Evolutionary conservation across 2,329 filamentous ascomycete genomes (phyloP), one percentile per base, ranked within the genome.

Genomic region (Phialocephala sp.): DNA sequence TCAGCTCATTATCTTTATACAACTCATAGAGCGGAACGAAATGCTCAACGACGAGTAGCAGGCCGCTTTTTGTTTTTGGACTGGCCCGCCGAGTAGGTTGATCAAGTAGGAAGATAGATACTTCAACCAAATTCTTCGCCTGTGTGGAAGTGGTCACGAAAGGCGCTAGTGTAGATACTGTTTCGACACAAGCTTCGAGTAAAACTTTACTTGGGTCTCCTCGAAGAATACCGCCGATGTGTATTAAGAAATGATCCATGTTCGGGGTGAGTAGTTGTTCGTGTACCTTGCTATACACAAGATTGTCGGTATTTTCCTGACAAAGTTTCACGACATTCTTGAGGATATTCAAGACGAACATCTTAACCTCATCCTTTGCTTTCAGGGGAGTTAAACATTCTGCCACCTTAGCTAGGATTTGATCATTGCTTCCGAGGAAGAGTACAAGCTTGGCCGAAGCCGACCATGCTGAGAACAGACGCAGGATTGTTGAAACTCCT

Each of bases 11-110:
- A 58, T 91, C 83, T 66, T 84, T 82, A 57, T 84, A 79, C 11
- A 85, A 79, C 64, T 87, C 80, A 67, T 87, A 87, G 1, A 91
- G 80, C 9, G 88, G 87, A 54, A 97, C 84, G 69, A 97, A 96
- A 67, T 90, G 87, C 75, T 95, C 88, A 20, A 98, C 80, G 60
- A 97, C 92, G 54, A 89, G 84, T 43, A 99, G 81, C 39, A 99
- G 84, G 22, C 89, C 88, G 8, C 91, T 87, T 80, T 98, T 98
- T 8, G 91, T 91, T 72, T 88, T 92, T 0, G 92, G 92, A 69
- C 86, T 94, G 39, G 98, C 93, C 61, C 90, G 85, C 67, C 91
- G 89, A 27, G 91, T 87, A n/a, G 94, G 93, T 73, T 97, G 93
- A 68, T 91, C 88, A 37, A 98, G 85, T 41, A 97, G 83, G 76